phyloP scores from a whole-genome alignment of 805 yeast genomes.

The Metschnikowia lachancei region DNA sequence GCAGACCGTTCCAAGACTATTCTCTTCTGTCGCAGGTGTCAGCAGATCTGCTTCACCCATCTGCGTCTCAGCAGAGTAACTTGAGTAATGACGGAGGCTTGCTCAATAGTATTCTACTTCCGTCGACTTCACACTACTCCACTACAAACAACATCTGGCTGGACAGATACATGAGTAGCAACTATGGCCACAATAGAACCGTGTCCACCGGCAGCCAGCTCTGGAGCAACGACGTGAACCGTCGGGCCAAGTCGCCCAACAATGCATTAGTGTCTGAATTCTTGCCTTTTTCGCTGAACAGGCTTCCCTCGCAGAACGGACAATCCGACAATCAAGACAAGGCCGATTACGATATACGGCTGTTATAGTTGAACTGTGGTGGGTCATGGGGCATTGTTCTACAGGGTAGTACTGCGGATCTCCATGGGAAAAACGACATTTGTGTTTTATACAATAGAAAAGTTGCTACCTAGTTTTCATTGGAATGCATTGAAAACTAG shows the following conservation, averaged over 20 bases:
- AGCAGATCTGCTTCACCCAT: slow-evolving; percentile 13
- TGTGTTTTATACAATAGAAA: too few species aligned
- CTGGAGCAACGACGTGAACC: slow-evolving; percentile 15
- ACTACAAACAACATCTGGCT: slow-evolving; percentile 19
- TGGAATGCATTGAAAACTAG: too few species aligned
- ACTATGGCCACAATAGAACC: slow-evolving; percentile 14
- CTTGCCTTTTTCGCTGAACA: slow-evolving; percentile 15
- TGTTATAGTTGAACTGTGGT: not conserved
- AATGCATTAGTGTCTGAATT: slow-evolving; percentile 14
- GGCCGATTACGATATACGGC: slow-evolving; percentile 9
- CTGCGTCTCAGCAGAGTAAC: slow-evolving; percentile 11
- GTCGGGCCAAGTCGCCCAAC: slow-evolving; percentile 13
- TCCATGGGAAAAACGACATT: too few species aligned
- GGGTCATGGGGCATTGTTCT: not conserved
- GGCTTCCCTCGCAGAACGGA: slow-evolving; percentile 8
- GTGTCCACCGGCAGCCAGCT: slow-evolving; percentile 15
- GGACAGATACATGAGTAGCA: slow-evolving; percentile 13
- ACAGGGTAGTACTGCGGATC: not conserved
- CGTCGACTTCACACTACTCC: slow-evolving; percentile 9
- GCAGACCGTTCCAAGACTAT: slow-evolving; percentile 12
- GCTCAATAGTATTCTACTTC: slow-evolving; percentile 13
- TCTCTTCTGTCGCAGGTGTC: slow-evolving; percentile 5
- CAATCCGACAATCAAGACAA: not conserved
- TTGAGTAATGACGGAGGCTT: slow-evolving; percentile 11
- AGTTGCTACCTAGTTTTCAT: too few species aligned